A percentile compares a stretch with the other conserved stretches of the same genome.
Evolutionary conservation across 2,329 filamentous ascomycete genomes (phyloP).

Genomic region (Neurospora sp.): DNA sequence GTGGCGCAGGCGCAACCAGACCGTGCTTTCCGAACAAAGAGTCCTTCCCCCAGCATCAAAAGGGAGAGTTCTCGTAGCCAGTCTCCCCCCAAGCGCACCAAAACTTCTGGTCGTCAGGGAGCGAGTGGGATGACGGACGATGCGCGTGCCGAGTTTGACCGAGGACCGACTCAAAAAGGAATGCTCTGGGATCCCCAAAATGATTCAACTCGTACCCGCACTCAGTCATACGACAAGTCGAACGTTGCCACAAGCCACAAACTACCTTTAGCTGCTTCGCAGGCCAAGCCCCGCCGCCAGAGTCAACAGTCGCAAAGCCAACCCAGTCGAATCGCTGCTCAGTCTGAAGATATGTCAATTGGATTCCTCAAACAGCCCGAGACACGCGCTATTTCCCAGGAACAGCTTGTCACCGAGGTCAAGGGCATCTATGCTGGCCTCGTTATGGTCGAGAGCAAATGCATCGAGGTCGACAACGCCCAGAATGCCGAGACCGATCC

Average conservation of each 20-base stretch:
- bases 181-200: slow-evolving; percentile 13
- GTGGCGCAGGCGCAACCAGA: neutral
- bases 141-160: slow-evolving; percentile 7
- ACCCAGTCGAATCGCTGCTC: neutral
- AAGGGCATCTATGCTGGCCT: slow-evolving; percentile 76
- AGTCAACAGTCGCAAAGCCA: slow-evolving; percentile 2
- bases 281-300: slow-evolving; percentile 5
- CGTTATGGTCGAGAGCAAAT: slow-evolving; percentile 79
- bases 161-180: slow-evolving; percentile 11
- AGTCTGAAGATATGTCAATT: slow-evolving; percentile 10
- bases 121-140: neutral
- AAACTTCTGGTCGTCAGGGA: slow-evolving; percentile 5
- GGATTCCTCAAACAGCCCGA: slow-evolving; percentile 40
- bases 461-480: slow-evolving; percentile 69
- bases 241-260: slow-evolving; percentile 14
- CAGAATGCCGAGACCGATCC: slow-evolving; percentile 38
- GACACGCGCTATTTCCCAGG: slow-evolving; percentile 61
- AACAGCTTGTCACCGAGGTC: slow-evolving; percentile 72
- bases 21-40: slow-evolving; percentile 4
- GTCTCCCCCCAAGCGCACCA: slow-evolving; percentile 13
- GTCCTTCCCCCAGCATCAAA: slow-evolving; percentile 10
- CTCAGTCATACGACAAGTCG: slow-evolving; percentile 10
- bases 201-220: slow-evolving; percentile 5
- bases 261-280: slow-evolving; percentile 7
- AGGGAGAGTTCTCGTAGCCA: slow-evolving; percentile 10